These are phyloP conservation scores for Dendrostoma leiphaemia DNA, from an alignment of 2,329 filamentous ascomycete genomes.

Conservation along the genomic window DNA sequence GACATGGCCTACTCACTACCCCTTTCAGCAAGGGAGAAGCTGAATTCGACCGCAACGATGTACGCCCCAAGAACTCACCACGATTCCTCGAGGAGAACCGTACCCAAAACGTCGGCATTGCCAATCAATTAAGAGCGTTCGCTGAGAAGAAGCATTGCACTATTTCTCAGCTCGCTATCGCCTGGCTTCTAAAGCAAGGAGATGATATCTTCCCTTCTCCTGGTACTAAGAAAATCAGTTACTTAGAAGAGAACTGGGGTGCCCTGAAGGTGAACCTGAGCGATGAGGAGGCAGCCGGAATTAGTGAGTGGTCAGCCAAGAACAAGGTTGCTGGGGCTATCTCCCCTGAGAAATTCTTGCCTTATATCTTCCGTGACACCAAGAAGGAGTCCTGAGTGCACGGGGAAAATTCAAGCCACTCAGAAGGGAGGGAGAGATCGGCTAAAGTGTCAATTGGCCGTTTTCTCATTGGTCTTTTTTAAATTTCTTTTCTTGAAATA, in stretches of 20 bases:
- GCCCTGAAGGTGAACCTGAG: slow-evolving; percentile 30
- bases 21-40: no score
- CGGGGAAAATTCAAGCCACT: no score
- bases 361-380: no score
- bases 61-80: slow-evolving; percentile 41
- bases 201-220: slow-evolving; percentile 57
- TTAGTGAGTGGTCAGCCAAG: no score
- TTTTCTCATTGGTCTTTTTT: no score
- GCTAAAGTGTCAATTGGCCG: no score
- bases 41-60: slow-evolving; percentile 47
- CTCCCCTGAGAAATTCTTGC: no score
- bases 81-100: slow-evolving; percentile 51
- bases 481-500: no score
- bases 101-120: slow-evolving; percentile 50
- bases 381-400: no score
- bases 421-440: no score
- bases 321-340: no score
- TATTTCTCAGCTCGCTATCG: slow-evolving; percentile 55
- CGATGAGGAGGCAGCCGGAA: slow-evolving; percentile 32
- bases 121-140: slow-evolving; percentile 46
- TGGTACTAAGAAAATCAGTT: slow-evolving; percentile 43
- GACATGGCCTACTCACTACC: no score
- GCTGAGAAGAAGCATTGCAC: slow-evolving; percentile 54
- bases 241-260: slow-evolving; percentile 41
- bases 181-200: slow-evolving; percentile 57